A percentile compares a stretch with the other conserved stretches of the same genome.
Evolutionary conservation across 306 rosid genomes (phyloP).

Genomic region (Carpinus viminea): DNA sequence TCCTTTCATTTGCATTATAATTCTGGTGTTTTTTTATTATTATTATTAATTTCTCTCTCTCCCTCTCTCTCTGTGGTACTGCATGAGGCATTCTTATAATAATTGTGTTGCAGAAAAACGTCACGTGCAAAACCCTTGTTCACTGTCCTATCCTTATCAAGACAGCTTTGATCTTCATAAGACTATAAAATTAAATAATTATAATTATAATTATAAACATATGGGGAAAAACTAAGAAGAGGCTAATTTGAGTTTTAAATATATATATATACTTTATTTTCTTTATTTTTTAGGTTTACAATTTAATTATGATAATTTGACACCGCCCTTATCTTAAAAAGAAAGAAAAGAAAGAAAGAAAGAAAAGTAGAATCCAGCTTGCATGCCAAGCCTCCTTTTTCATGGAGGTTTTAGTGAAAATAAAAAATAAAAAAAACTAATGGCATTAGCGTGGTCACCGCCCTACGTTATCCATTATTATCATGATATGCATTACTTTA

Average conservation of each 20-base stretch:
- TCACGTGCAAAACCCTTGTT: constrained; percentile 41
- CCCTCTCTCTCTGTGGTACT: background rate
- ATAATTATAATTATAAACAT: background rate
- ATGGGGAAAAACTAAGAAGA: too few relatives aligned
- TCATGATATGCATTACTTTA: background rate
- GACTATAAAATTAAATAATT: background rate
- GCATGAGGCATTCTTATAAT: constrained; percentile 18
- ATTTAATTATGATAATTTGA: background rate
- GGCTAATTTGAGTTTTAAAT: background rate
- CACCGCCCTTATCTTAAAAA: background rate
- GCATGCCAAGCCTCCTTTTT: too few relatives aligned
- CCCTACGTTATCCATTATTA: background rate
- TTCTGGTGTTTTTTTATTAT: background rate
- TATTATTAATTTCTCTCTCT: too few relatives aligned
- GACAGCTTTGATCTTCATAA: constrained; percentile 4
- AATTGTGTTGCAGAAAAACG: constrained; percentile 34
- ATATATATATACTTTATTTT: background rate
- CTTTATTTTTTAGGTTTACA: background rate
- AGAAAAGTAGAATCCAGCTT: background rate
- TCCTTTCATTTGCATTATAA: background rate
- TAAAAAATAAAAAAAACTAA: too few relatives aligned
- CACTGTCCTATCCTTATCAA: constrained; percentile 37
- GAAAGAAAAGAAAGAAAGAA: background rate
- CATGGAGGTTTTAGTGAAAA: too few relatives aligned
- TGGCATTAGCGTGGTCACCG: background rate